Evolutionary conservation across 2,329 filamentous ascomycete species (phyloP), one percentile per base, ranked within the genome.

Genomic region (Didymella segeticola): DNA sequence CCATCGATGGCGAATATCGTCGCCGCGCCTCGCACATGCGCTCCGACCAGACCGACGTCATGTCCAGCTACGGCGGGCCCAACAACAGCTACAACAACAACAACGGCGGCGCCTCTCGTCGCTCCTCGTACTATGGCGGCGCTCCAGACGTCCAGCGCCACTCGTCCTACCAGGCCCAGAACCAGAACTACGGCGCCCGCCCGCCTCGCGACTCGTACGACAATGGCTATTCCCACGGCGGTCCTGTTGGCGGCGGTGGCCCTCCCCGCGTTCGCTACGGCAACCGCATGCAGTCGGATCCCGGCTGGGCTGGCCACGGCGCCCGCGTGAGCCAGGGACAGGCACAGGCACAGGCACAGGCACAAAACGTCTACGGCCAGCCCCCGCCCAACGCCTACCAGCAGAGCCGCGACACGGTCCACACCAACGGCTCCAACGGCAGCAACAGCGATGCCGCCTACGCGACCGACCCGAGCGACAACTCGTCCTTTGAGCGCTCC

Each of bases 381-480:
- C 37, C 45, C 23, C 77, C 77, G 17, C 77, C 77, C 17, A 79
- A 83, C 57, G 78, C 75, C 17, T 89, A 93, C 72, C 88, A 93
- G 63, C 87, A 86, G 61, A 95, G 91, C 1, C 90, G 93, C 74
- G 92, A 96, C 73, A 96, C 91, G 1, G 89, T 96, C 37, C 89
- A 89, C 30, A 91, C 90, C 11, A 89, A 88, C 55, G 86, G 87
- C 10, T 88, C 86, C 19, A 90, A 87, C 67, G 89, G 87, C 43
- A 89, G 85, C 63, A 86, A 88, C 59, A 86, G 79, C 47, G 92
- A 96, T 53, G 64, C 60, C 2, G 87, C 87, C 11, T 87, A 95
- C 74, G 88, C 88, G 61, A 96, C 91, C 55, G 92, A 96, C 70
- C 93, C 90, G 78, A 96, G 92, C 70, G 90, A 96, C 70, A 96